These are phyloP conservation scores for Tetrapisispora phaffii DNA, from an alignment of 805 yeast species.

Conservation along the genomic window DNA sequence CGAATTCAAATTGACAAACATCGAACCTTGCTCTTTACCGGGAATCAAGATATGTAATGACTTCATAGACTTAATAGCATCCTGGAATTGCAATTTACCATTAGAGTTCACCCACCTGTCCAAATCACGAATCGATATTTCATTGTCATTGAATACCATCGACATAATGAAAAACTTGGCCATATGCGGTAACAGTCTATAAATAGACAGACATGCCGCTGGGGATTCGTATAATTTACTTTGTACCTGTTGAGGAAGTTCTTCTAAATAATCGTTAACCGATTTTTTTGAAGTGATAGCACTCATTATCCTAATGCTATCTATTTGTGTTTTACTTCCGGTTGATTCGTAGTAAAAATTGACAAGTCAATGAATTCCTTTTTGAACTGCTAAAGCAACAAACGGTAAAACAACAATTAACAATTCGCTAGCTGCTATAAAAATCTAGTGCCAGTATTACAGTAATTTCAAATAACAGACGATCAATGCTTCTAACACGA, in stretches of 20 bases:
- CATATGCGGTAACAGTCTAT: slow-evolving; percentile 74
- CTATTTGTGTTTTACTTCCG: too few species aligned
- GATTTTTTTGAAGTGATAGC: slow-evolving; percentile 47
- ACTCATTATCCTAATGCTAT: slow-evolving; percentile 22
- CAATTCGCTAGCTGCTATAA: too few species aligned
- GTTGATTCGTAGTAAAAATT: too few species aligned
- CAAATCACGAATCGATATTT: slow-evolving; percentile 54
- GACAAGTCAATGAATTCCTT: too few species aligned
- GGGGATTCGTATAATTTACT: slow-evolving; percentile 75
- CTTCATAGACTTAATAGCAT: slow-evolving; percentile 68
- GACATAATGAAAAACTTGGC: slow-evolving; percentile 86
- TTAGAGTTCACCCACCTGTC: slow-evolving; percentile 65
- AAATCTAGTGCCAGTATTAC: too few species aligned
- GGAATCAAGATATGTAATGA: slow-evolving; percentile 60
- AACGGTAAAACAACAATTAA: too few species aligned
- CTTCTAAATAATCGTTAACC: slow-evolving; percentile 82
- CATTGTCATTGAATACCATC: slow-evolving; percentile 71
- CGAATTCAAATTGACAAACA: slow-evolving; percentile 45
- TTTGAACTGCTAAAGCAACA: too few species aligned
- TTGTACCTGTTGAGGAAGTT: slow-evolving; percentile 80
- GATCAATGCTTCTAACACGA: too few species aligned
- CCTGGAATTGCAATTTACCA: slow-evolving; percentile 48
- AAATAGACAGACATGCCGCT: slow-evolving; percentile 91
- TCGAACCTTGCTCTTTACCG: slow-evolving; percentile 18
- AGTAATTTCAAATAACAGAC: too few species aligned